phyloP scores from a whole-genome alignment of 1,139 yeast genomes.

The Blastobotrys elegans region DNA sequence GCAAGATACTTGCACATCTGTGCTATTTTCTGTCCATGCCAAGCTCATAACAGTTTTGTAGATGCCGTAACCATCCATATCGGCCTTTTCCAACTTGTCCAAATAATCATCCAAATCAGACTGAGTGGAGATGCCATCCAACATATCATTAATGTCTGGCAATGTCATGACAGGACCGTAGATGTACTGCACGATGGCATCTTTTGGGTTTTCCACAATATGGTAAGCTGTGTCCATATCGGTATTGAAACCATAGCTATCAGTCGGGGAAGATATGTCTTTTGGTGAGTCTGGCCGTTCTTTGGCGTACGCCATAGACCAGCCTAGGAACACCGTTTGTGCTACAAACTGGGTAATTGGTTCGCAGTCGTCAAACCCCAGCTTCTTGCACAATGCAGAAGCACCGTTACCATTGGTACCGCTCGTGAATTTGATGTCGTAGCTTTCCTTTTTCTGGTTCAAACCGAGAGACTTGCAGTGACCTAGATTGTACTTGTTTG shows the following conservation, averaged over 20 bases:
- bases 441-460: neutral
- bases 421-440: neutral
- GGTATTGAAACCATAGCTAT: neutral
- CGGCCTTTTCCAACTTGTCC: neutral
- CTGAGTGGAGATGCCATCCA: neutral
- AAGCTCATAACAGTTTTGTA: neutral
- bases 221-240: neutral
- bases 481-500: conserved; percentile 1
- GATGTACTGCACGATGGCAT: neutral
- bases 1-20: neutral
- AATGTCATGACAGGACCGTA: conserved; percentile 1
- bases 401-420: conserved; percentile 1
- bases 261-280: neutral
- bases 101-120: neutral
- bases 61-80: conserved; percentile 4
- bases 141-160: neutral
- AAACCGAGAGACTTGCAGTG: neutral
- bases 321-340: neutral
- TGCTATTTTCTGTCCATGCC: neutral
- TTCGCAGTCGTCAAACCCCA: conserved; percentile 2
- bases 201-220: neutral
- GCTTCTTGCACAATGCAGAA: neutral
- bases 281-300: neutral
- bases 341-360: neutral
- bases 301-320: neutral